A percentile compares a stretch with the other conserved stretches of the same genome.
Conservation (phyloP, 2,329 filamentous ascomycete species). For the Monosporascus sp. region DNA sequence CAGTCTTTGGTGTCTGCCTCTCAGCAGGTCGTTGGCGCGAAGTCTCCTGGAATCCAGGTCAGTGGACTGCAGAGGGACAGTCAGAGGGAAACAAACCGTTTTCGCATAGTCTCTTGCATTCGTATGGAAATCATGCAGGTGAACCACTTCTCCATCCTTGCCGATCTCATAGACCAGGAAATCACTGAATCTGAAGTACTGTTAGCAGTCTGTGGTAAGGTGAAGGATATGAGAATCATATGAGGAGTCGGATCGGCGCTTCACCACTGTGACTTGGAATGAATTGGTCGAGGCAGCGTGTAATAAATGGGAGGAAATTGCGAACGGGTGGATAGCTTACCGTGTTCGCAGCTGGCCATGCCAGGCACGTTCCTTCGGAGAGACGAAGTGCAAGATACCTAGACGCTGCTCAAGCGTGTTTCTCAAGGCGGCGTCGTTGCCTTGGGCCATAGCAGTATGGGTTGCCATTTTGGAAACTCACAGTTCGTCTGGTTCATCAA, state of each 20-base stretch:
- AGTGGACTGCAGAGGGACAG: neutral
- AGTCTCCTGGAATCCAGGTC: slow-evolving; percentile 1
- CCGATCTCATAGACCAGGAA: slow-evolving; percentile 89
- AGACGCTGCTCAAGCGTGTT: slow-evolving; percentile 25
- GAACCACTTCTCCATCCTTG: slow-evolving; percentile 68
- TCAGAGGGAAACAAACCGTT: slow-evolving; percentile 7
- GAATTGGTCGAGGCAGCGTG: no score
- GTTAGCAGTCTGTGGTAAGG: slow-evolving; percentile 13
- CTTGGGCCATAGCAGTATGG: slow-evolving; percentile 29
- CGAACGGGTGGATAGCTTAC: slow-evolving; percentile 20
- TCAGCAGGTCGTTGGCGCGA: slow-evolving; percentile 4
- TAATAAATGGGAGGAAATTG: no score
- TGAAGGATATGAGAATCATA: neutral
- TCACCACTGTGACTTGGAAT: no score
- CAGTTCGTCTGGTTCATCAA: neutral
- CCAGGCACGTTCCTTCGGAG: slow-evolving; percentile 35
- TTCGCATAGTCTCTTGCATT: slow-evolving; percentile 22
- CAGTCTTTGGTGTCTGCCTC: neutral
- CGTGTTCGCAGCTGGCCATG: slow-evolving; percentile 38
- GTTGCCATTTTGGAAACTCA: slow-evolving; percentile 22
- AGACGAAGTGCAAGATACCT: slow-evolving; percentile 37
- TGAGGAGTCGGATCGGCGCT: neutral
- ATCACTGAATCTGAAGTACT: slow-evolving; percentile 65
- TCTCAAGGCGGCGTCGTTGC: slow-evolving; percentile 25
- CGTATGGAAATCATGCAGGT: slow-evolving; percentile 50